Base-by-base conservation (phyloP, 2,329 filamentous ascomycete species). In the Fusarium sp. region DNA sequence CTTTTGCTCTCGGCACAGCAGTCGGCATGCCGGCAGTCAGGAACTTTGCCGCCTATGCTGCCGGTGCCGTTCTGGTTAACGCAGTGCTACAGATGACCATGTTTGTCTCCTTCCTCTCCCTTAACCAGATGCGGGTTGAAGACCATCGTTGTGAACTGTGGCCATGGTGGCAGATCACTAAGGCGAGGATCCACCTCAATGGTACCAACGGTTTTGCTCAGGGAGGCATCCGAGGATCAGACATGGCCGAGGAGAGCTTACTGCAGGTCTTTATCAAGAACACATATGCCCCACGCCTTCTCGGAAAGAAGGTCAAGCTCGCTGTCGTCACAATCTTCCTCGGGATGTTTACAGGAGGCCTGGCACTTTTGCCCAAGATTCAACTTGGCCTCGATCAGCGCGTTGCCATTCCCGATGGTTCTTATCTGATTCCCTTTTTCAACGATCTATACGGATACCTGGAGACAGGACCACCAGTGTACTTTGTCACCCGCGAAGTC, bases 21-120 rank as follows among this genome's bases (percentile, higher is more conserved):
- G 97, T 97, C 8, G 94, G 94, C 49, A 99, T 99, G 96, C 96
- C 97, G 16, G 96, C 96, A 3, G 97, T 99, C 42, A 89, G 94
- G 67, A 99, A 99, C 80, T 99, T 99, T 80, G 97, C 96, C 16
- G 90, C 95, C 4, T 99, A 99, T 77, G 96, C 96, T 13, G 94
- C 96, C 3, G 96, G 96, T 51, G 96, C 96, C 12, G 96, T 99
- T 12, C 90, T 98, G 73, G 95, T 99, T 84, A 99, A 99, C 77
- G 97, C 97, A 0, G 78, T 98, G n/a, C 83, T 99, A 8, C 96
- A 99, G 78, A 91, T 98, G 71, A 99, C 97, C 1, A 95, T 98
- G 89, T 99, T 99, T 76, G 88, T 97, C 38, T 95, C 97, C 1
- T 91, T 98, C 4, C 85, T 99, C 9, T 89, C 94, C 3, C 85